Evolutionary conservation across 1,139 yeast species (phyloP).

Genomic region (Sugiyamaella paludigena): DNA sequence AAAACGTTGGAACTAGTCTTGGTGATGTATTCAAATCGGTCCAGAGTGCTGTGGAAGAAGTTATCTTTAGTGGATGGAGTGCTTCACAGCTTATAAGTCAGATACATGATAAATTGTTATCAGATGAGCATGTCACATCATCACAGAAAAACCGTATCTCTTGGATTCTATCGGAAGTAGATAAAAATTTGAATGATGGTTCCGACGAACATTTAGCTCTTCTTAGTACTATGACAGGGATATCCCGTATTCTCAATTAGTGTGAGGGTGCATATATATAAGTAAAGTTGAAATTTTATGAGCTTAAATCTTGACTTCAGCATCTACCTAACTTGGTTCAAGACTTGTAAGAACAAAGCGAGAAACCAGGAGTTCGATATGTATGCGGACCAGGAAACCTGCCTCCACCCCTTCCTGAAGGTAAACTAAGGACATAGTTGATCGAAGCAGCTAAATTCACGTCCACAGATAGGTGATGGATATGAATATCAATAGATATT

Average conservation of each 20-base stretch:
- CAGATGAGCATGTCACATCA: conserved; percentile 54
- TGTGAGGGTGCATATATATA: not conserved
- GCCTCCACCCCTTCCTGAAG: too few relatives aligned
- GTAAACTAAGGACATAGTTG: too few relatives aligned
- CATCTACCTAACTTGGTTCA: too few relatives aligned
- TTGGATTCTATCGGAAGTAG: conserved; percentile 66
- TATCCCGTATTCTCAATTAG: conserved; percentile 32
- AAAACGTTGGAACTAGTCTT: conserved; percentile 6
- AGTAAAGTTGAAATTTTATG: not conserved
- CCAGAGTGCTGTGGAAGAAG: conserved; percentile 49
- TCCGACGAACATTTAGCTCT: conserved; percentile 88
- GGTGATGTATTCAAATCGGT: conserved; percentile 43
- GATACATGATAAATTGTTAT: conserved; percentile 68
- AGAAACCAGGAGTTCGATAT: too few relatives aligned
- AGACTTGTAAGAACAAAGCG: too few relatives aligned
- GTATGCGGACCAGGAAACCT: too few relatives aligned
- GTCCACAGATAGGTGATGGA: not conserved
- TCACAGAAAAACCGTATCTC: conserved; percentile 64
- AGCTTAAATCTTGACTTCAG: too few relatives aligned
- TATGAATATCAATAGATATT: conserved; percentile 3
- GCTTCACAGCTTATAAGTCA: conserved; percentile 78
- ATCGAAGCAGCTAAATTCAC: not conserved
- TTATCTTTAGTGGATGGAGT: conserved; percentile 80
- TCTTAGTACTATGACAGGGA: conserved; percentile 62
- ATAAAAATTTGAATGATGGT: conserved; percentile 74